Evolutionary conservation across 108 stramenopile species (phyloP), one percentile per base, ranked within the genome.

Genomic region (Nitzschia putrida): DNA sequence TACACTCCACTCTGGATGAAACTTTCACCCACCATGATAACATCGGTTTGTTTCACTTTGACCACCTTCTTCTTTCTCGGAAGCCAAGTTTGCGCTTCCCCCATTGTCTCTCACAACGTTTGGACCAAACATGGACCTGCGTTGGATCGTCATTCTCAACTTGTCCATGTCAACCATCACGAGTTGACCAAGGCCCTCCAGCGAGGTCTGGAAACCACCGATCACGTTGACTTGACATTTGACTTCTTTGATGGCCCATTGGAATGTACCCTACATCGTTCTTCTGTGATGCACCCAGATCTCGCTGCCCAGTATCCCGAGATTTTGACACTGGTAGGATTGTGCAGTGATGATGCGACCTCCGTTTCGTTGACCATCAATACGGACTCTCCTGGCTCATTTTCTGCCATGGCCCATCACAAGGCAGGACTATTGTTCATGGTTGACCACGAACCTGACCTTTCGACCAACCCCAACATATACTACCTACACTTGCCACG

Each of bases 221-320:
- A 44, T 13, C 13, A 9, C 13, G 44, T 44, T 44, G 44, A 44
- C 13, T 44, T 44, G 13, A 13, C 44, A 44, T 44, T 44, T 44
- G 44, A 44, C 13, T 9, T 44, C 13, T 44, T 44, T 13, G 44
- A 44, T 44, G 44, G 44, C 13, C 9, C 44, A 44, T 13, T 44
- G 11, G 13, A 9, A 13, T 44, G 44, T 13, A 44, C 11, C 13
- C 44, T 44, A 9, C 44, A 44, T 11, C 44, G 13, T 44, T 44
- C 44, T 9, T 9, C 44, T 44, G 44, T 58, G 8, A 11, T 58
- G 18, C 57, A 58, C 25, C 57, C 21, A 6, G 29, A 25, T 16
- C 57, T 58, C 16, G 57, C 57, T 18, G 57, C 57, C 8, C 24
- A 58, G 16, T 58, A 26, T 34, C 57, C 57, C 4, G 7, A 11